Evolutionary conservation across 192 early-diverging fungal genomes (phyloP), one percentile per base, ranked within the genome.

Genomic region (Chytriomyces sp.): DNA sequence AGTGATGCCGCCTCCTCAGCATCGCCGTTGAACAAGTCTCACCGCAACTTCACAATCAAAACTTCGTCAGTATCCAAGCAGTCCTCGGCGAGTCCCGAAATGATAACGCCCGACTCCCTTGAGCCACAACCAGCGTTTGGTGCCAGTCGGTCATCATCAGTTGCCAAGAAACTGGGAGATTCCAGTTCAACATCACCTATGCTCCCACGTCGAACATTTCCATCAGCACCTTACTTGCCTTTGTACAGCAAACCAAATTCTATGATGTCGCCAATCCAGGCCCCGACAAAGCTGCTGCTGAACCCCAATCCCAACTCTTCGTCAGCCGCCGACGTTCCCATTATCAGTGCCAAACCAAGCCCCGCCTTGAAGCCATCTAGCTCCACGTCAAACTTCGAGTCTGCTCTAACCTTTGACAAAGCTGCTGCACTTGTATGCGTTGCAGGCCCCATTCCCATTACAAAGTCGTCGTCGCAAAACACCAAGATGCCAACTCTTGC

Each of bases 291-390:
- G 32, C 31, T 70, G 38, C 10, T 70, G 8, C 26, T 70, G 37
- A 70, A 70, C 68, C 68, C 68, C 26, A 70, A 70, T 33, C 68
- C 68, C 28, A 70, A 70, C 56, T 70, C 68, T 14, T 70, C 68
- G 22, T 70, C 68, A 41, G 68, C 68, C 14, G 68, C 68, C 7
- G 68, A 70, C 30, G 59, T 70, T 39, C 68, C 68, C 4, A 36
- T 55, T 22, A 19, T 59, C 10, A 30, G 36, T 12, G 25, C n/a
- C n/a, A n/a, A n/a, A n/a, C n/a, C 55, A 37, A 58, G 39, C 1
- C 26, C 26, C 26, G 32, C 28, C n/a, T 8, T n/a, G 19, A 58
- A 58, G 26, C 31, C 14, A 32, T 26, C 56, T n/a, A n/a, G n/a
- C n/a, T n/a, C n/a, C n/a, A n/a, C n/a, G n/a, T n/a, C n/a, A n/a